Evolutionary conservation across 495 filamentous ascomycete genomes (phyloP).

Genomic region (Penicillium flavigenum): DNA sequence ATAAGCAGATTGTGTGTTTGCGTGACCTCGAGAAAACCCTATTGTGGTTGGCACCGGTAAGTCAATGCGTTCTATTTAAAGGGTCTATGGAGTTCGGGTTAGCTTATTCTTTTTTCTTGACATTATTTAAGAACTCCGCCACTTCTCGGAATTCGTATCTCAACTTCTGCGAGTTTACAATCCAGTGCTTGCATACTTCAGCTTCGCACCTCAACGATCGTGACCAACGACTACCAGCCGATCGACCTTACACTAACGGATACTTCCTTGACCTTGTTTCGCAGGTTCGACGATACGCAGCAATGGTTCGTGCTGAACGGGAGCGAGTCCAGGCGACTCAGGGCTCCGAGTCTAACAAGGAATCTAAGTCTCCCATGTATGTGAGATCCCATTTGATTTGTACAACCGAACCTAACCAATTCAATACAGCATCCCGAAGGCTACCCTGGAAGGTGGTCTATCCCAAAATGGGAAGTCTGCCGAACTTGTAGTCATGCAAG

Average conservation of each 20-base stretch:
- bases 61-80: constrained; percentile 43
- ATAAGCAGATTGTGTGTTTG: constrained; percentile 79
- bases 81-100: constrained; percentile 47
- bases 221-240: constrained; percentile 75
- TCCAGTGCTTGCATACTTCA: constrained; percentile 80
- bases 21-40: constrained; percentile 89
- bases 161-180: constrained; percentile 81
- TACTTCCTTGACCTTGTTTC: constrained; percentile 94
- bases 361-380: constrained; percentile 3
- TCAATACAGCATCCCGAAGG: constrained; percentile 43
- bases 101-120: constrained; percentile 58
- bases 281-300: constrained; percentile 75
- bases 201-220: constrained; percentile 74
- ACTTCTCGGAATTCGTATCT: constrained; percentile 67
- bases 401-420: constrained; percentile 41
- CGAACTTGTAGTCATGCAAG: constrained; percentile 74
- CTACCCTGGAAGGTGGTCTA: constrained; percentile 67
- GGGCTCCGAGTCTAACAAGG: constrained; percentile 12
- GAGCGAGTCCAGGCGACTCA: constrained; percentile 33
- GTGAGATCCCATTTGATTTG: neutral
- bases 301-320: constrained; percentile 55
- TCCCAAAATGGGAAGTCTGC: constrained; percentile 72
- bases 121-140: constrained; percentile 65
- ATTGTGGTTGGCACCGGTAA: constrained; percentile 83
- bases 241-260: constrained; percentile 83